Evolutionary conservation across 345 rosid species (phyloP), one percentile per base, ranked within the genome.

Genomic region (Punica granatum): DNA sequence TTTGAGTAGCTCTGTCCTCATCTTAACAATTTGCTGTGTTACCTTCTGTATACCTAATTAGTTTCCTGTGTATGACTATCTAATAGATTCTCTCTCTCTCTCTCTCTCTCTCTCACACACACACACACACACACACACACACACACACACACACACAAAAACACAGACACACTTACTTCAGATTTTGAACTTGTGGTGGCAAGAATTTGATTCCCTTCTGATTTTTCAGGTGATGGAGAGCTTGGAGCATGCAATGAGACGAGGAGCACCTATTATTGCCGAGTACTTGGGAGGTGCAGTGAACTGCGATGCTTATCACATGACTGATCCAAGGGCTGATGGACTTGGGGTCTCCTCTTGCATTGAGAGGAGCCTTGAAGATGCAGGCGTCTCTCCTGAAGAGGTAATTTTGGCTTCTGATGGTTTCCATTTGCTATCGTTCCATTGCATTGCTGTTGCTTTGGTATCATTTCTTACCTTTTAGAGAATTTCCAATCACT

Each of bases 271-370:
- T n/a, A 90, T 95, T 54, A 84, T 95, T 74, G 99, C 94, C 0
- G 98, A 95, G 77, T 92, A 95, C 74, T 78, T 95, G 48, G 99
- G 99, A 69, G 99, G 99, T 70, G 98, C 99, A 72, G 82, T 95
- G 74, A 92, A 95, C 65, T 92, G 98, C 64, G 99, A 95, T 87
- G 99, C 99, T 77, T 75, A 90, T 75, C 99, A 95, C 77, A 92
- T 95, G 98, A 95, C 98, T 65, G 97, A 90, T 79, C 99, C 99
- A 42, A 90, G 99, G 79, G 79, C 94, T 78, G 99, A 95, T 82
- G 99, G 99, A 15, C 97, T 92, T 80, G 99, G 99, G 48, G 98
- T 95, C 68, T 95, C 99, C 74, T 76, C 98, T 30, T 90, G 99
- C 84, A 95, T 95, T 68, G 84, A 83, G 82, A 88, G 92, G 71